Evolutionary conservation across 345 rosid genomes (phyloP).

Genomic region (Acer yangbiense): DNA sequence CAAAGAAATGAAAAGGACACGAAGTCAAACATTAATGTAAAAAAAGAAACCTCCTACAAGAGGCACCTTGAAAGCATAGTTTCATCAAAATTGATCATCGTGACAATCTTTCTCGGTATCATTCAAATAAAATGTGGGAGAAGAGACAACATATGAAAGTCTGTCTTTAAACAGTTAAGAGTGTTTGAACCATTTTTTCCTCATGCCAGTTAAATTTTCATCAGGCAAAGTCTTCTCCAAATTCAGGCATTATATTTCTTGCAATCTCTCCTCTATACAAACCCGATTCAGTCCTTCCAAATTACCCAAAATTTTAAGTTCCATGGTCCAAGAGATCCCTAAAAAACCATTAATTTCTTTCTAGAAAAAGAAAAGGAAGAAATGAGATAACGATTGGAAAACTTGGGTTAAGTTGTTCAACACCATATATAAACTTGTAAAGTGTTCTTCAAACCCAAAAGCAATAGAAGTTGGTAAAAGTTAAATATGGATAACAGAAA

Average conservation of each 20-base stretch:
- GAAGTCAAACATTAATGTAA: not conserved
- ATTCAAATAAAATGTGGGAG: not conserved
- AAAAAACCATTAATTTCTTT: not conserved
- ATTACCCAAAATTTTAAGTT: not conserved
- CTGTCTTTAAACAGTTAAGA: not conserved
- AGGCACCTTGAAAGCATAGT: not conserved
- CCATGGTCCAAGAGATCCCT: not conserved
- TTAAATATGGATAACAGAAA: not conserved
- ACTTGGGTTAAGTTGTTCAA: not conserved
- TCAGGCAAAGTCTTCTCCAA: not conserved
- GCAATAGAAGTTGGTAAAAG: not conserved
- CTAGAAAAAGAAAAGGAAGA: not conserved
- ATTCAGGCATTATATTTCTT: not conserved
- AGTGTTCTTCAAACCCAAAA: not conserved
- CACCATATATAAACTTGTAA: not conserved
- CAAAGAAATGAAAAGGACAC: not conserved
- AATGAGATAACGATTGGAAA: not conserved
- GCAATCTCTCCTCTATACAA: not conserved
- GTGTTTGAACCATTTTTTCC: not conserved
- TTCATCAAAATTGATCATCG: not conserved
- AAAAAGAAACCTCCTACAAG: constrained; percentile 1
- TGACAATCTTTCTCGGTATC: not conserved
- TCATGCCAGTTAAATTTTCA: not conserved
- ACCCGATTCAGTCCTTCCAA: not conserved
- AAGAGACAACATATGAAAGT: not conserved